phyloP scores from a whole-genome alignment of 495 filamentous ascomycete species.

The Penicillium subrubescens region DNA sequence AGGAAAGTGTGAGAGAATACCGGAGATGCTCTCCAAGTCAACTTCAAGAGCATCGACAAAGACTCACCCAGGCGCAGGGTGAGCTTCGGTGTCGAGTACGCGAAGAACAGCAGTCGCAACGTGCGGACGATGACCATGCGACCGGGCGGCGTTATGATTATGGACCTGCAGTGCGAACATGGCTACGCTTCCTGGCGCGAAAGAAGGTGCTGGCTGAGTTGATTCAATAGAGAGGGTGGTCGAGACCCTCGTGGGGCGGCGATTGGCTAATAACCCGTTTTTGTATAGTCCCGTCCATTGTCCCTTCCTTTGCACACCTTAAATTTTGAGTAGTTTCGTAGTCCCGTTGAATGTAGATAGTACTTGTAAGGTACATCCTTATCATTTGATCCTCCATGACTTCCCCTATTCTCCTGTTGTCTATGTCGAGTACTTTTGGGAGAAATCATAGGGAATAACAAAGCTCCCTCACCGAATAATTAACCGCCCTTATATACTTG shows the following conservation, averaged over 20 bases:
- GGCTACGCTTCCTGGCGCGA: slow-evolving; percentile 46
- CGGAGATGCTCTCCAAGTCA: slow-evolving; percentile 25
- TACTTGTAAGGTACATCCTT: neutral
- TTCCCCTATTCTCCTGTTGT: neutral
- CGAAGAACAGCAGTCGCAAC: slow-evolving; percentile 45
- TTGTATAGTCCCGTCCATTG: neutral
- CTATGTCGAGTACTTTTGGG: neutral
- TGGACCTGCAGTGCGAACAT: slow-evolving; percentile 46
- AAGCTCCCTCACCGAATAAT: neutral
- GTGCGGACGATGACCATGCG: slow-evolving; percentile 49
- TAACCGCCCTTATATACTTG: neutral
- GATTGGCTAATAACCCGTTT: slow-evolving; percentile 28
- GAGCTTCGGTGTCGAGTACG: slow-evolving; percentile 41
- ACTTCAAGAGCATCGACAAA: slow-evolving; percentile 28
- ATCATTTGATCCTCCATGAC: neutral
- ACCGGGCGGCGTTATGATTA: slow-evolving; percentile 51
- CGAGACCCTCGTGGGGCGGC: slow-evolving; percentile 29
- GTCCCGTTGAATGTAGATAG: neutral
- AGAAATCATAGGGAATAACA: no score
- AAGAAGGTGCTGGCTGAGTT: slow-evolving; percentile 40
- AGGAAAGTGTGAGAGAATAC: slow-evolving; percentile 18
- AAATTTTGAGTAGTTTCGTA: no score
- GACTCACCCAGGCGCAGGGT: slow-evolving; percentile 37
- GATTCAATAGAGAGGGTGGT: slow-evolving; percentile 11
- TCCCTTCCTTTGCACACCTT: neutral